Conservation (phyloP, 495 filamentous ascomycete genomes). For the Xylaria venustula region DNA sequence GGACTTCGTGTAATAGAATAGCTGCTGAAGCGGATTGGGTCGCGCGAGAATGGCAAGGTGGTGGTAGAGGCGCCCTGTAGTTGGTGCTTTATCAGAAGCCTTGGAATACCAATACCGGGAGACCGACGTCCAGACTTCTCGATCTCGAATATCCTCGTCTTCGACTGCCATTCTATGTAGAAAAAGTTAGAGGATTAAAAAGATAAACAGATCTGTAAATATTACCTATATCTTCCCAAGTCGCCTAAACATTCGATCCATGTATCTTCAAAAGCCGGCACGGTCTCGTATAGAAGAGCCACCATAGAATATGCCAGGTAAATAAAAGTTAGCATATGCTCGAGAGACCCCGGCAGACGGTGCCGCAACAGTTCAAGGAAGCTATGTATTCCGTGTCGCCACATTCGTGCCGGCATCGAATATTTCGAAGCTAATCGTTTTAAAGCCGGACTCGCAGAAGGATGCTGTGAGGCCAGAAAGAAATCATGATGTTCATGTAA, state of each 20-base stretch:
- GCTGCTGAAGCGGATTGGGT: slow-evolving; percentile 65
- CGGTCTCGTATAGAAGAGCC: slow-evolving; percentile 65
- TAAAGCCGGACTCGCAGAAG: slow-evolving; percentile 60
- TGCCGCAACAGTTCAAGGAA: slow-evolving; percentile 74
- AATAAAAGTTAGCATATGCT: slow-evolving; percentile 83
- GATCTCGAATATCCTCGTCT: slow-evolving; percentile 62
- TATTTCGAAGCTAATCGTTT: slow-evolving; percentile 66
- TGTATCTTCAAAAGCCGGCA: slow-evolving; percentile 67
- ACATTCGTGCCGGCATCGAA: slow-evolving; percentile 81
- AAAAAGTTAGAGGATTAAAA: not conserved
- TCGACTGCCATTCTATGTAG: slow-evolving; percentile 64
- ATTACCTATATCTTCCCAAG: slow-evolving; percentile 48
- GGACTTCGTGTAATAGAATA: slow-evolving; percentile 60
- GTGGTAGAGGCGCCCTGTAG: slow-evolving; percentile 71
- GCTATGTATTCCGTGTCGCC: slow-evolving; percentile 77
- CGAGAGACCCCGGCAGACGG: no score
- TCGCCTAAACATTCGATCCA: slow-evolving; percentile 87
- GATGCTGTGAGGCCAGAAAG: slow-evolving; percentile 77
- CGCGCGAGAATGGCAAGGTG: slow-evolving; percentile 75
- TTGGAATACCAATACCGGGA: slow-evolving; percentile 75
- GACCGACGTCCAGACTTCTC: slow-evolving; percentile 71
- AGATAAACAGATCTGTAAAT: not conserved
- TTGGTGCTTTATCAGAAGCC: slow-evolving; percentile 65
- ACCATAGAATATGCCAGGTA: slow-evolving; percentile 80
- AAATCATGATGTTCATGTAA: no score